phyloP scores from a whole-genome alignment of 148 eudicot species.

The Rheum nobile region DNA sequence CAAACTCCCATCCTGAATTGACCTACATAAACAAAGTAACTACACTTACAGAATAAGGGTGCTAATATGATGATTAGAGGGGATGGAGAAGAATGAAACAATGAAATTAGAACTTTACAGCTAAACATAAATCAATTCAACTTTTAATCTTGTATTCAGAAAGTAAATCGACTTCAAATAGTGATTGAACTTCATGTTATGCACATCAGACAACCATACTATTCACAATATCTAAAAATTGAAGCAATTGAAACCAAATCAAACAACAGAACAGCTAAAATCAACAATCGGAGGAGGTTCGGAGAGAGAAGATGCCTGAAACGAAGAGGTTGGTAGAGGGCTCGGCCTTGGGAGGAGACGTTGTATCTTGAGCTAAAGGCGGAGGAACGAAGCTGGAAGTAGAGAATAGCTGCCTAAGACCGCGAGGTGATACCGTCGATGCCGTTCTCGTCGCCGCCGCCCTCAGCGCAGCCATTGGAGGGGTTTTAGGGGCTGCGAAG shows the following conservation, averaged over 20 bases:
- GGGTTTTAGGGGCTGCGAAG: background rate
- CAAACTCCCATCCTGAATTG: background rate
- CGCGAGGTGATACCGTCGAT: conserved; percentile 11
- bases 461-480: background rate
- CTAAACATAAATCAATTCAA: background rate
- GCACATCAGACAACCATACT: background rate
- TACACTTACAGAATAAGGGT: background rate
- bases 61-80: background rate
- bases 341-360: conserved; percentile 16
- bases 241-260: background rate
- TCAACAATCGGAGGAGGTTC: background rate
- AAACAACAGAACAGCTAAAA: background rate
- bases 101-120: background rate
- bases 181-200: background rate
- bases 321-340: conserved; percentile 28
- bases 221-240: background rate
- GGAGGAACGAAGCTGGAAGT: conserved; percentile 22
- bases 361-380: background rate
- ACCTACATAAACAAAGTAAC: background rate
- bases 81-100: background rate
- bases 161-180: background rate
- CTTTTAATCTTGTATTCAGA: background rate
- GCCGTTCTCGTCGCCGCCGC: conserved; percentile 14
- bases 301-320: conserved; percentile 12
- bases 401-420: conserved; percentile 19